Evolutionary conservation across 2,329 filamentous ascomycete genomes (phyloP), one percentile per base, ranked within the genome.

Genomic region (Calonectria crousiana): DNA sequence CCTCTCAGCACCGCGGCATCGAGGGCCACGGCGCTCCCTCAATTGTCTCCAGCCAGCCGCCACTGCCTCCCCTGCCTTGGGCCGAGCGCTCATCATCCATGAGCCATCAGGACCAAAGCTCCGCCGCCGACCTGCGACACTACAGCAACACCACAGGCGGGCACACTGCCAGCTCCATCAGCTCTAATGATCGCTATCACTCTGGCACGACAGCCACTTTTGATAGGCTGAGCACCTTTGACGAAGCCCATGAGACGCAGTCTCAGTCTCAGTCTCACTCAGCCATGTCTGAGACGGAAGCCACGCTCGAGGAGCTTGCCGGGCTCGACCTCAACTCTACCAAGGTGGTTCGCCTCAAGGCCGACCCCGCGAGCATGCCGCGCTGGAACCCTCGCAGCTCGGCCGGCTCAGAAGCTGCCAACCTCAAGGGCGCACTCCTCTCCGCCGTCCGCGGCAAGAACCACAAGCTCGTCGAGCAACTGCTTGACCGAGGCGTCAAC

Each of bases 401-500:
- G 3, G 80, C 81, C 0, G 87, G 86, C 8, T 81, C 84, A 4
- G 87, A 88, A 38, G 84, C 85, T 0, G 81, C 85, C 0, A 86
- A 86, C 66, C 83, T 89, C 77, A 88, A 85, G 78, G 81, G 85
- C 2, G 87, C 89, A 3, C 84, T 93, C 0, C 79, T 90, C 2
- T 86, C 87, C 9, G 91, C 91, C 4, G 86, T 93, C 16, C 87
- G 90, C n/a, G 85, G 86, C 44, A 88, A 86, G 78, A 92, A 92
- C 77, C 88, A 91, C 79, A 89, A 89, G 77, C 82, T 90, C 44
- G 82, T 92, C 1, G 88, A 90, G 82, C 89, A 92, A 79, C 84
- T 92, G 9, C 85, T 92, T 4, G 89, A 92, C 76, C 88, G 89
- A 8, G 91, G 91, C 53, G 89, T 90, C 14, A 85, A 89, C 23